Evolutionary conservation across 2,329 filamentous ascomycete genomes (phyloP).

Genomic region (Penicillium hesseltinei): DNA sequence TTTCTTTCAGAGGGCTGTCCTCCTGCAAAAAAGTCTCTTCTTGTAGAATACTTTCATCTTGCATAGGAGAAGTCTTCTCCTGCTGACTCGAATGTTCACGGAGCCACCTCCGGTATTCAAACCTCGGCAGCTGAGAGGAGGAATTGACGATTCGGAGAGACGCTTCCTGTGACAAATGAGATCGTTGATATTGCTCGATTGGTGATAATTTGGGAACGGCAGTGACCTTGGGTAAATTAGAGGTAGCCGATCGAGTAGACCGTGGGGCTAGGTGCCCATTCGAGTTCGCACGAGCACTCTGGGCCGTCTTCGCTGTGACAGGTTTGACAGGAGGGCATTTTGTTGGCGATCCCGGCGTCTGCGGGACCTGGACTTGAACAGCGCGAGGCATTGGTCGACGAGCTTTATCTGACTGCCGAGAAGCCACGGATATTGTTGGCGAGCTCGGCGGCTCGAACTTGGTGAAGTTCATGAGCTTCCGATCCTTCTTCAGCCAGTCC

Average conservation of each 20-base stretch:
- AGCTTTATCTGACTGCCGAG: slow-evolving; percentile 20
- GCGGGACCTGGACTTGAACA: slow-evolving; percentile 4
- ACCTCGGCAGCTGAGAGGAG: slow-evolving; percentile 40
- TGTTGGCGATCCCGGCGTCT: slow-evolving; percentile 1
- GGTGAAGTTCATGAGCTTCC: slow-evolving; percentile 28
- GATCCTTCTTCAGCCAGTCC: slow-evolving; percentile 34
- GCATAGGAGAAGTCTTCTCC: slow-evolving; percentile 4
- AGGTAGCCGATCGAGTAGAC: background rate
- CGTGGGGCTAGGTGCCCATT: background rate
- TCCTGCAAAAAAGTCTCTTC: slow-evolving; percentile 8
- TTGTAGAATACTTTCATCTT: slow-evolving; percentile 7
- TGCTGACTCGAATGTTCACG: slow-evolving; percentile 6
- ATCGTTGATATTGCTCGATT: background rate
- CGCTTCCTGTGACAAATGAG: slow-evolving; percentile 5
- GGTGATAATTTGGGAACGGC: background rate
- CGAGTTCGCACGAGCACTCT: background rate
- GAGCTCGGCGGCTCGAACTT: slow-evolving; percentile 39
- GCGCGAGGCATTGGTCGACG: slow-evolving; percentile 2
- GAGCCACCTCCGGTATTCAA: slow-evolving; percentile 37
- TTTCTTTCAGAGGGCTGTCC: background rate
- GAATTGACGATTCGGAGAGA: slow-evolving; percentile 36
- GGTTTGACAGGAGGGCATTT: background rate
- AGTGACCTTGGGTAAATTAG: background rate
- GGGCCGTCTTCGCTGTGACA: background rate
- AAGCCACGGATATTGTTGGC: slow-evolving; percentile 29